Evolutionary conservation across 1,284 basidiomycete species (phyloP).

Genomic region (Coniophora puteana): DNA sequence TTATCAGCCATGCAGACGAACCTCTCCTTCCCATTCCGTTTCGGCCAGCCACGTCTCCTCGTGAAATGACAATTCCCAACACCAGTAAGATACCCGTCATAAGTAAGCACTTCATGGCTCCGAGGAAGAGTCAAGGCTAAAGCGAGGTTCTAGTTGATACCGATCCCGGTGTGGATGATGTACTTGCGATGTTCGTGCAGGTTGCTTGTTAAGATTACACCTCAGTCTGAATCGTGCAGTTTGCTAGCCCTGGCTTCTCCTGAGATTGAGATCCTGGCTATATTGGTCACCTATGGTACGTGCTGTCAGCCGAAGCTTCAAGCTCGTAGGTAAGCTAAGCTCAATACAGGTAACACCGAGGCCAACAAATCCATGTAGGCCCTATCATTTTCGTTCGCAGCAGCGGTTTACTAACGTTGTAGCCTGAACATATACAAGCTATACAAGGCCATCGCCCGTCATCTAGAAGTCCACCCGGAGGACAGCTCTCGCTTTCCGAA

Average conservation of each 20-base stretch:
- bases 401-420: slow-evolving; percentile 22
- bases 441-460: slow-evolving; percentile 68
- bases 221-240: slow-evolving; percentile 31
- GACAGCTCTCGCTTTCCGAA: slow-evolving; percentile 60
- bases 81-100: no score
- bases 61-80: no score
- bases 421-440: slow-evolving; percentile 78
- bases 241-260: slow-evolving; percentile 71
- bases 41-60: no score
- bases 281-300: slow-evolving; percentile 76
- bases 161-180: slow-evolving; percentile 92
- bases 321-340: not conserved
- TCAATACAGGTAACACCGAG: slow-evolving; percentile 65
- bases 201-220: slow-evolving; percentile 10
- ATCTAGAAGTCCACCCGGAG: slow-evolving; percentile 58
- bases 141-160: slow-evolving; percentile 69
- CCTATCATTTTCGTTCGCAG: not conserved
- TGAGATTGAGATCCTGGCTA: slow-evolving; percentile 75
- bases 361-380: slow-evolving; percentile 34
- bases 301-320: slow-evolving; percentile 6
- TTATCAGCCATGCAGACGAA: no score
- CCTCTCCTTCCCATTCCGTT: no score
- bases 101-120: no score
- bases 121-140: no score
- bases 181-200: slow-evolving; percentile 64